phyloP scores from a whole-genome alignment of 352 stramenopile species.

The Aphanomyces astaci region DNA sequence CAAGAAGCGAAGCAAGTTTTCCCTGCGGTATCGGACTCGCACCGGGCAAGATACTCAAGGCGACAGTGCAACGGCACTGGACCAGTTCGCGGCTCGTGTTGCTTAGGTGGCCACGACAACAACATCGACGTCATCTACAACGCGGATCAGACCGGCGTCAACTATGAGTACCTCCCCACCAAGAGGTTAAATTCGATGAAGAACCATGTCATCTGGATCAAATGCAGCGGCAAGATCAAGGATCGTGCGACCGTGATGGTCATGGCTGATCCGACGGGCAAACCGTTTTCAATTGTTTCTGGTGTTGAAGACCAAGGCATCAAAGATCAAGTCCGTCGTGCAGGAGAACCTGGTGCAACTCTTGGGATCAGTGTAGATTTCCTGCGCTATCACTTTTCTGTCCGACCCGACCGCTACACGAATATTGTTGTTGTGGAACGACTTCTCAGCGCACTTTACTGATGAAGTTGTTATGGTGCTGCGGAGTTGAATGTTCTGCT shows the following conservation, averaged over 20 bases:
- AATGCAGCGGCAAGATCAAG: constrained; percentile 24
- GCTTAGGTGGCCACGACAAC: background rate
- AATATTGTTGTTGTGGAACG: no score
- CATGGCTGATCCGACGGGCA: no score
- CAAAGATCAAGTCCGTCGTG: no score
- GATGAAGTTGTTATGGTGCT: no score
- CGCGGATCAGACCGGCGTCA: constrained; percentile 20
- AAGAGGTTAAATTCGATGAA: constrained; percentile 14
- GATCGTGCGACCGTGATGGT: constrained; percentile 26
- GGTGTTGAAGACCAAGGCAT: no score
- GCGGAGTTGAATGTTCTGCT: no score
- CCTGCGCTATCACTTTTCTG: no score
- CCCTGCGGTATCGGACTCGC: background rate
- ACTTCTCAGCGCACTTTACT: no score
- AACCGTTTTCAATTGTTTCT: no score
- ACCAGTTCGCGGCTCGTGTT: background rate
- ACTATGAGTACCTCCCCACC: constrained; percentile 28
- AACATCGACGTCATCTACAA: constrained; percentile 17
- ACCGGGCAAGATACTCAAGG: background rate
- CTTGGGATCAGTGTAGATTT: no score
- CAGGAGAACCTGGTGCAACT: no score
- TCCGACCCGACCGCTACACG: no score
- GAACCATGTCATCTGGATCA: constrained; percentile 26
- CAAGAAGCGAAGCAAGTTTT: constrained; percentile 1
- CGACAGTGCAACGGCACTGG: background rate